Conservation (phyloP, 208 protist genomes). For the Trypanosoma vivax region DNA sequence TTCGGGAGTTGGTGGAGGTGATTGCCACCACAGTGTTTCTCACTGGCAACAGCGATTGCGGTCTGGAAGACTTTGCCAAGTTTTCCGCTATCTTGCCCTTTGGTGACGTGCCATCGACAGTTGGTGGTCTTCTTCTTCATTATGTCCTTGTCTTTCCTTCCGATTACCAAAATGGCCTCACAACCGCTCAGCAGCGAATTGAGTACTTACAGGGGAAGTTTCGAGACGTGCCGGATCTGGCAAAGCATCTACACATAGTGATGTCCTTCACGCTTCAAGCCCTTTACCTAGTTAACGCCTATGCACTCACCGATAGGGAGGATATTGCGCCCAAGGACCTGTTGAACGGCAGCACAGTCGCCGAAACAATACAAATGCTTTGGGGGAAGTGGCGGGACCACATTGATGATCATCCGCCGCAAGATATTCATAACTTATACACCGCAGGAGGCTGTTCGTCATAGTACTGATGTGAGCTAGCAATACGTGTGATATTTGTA, state of each 20-base stretch:
- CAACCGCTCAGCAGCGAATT: conserved; percentile 50
- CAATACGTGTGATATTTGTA: too few relatives aligned
- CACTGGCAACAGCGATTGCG: conserved; percentile 46
- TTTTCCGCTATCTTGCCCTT: conserved; percentile 61
- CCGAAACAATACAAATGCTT: conserved; percentile 48
- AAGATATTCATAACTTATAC: conserved; percentile 54
- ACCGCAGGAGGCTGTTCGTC: neutral
- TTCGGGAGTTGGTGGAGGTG: conserved; percentile 82
- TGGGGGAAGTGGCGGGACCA: conserved; percentile 65
- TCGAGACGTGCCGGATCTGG: conserved; percentile 53
- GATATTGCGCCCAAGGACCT: conserved; percentile 16
- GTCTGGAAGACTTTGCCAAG: conserved; percentile 42
- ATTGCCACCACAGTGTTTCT: conserved; percentile 70
- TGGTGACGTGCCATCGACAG: conserved; percentile 53
- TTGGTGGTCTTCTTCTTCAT: conserved; percentile 76
- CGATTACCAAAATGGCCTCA: conserved; percentile 69
- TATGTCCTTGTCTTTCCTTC: conserved; percentile 82
- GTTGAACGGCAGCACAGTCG: conserved; percentile 25
- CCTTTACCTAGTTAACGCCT: conserved; percentile 71
- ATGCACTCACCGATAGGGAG: conserved; percentile 35
- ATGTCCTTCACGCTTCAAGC: conserved; percentile 79
- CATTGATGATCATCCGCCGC: conserved; percentile 48
- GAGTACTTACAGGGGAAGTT: conserved; percentile 63
- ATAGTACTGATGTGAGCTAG: neutral
- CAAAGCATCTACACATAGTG: conserved; percentile 48